These are phyloP conservation scores for Salmacisia buchloeana DNA, from an alignment of 1,284 basidiomycete genomes.

Conservation along the genomic window DNA sequence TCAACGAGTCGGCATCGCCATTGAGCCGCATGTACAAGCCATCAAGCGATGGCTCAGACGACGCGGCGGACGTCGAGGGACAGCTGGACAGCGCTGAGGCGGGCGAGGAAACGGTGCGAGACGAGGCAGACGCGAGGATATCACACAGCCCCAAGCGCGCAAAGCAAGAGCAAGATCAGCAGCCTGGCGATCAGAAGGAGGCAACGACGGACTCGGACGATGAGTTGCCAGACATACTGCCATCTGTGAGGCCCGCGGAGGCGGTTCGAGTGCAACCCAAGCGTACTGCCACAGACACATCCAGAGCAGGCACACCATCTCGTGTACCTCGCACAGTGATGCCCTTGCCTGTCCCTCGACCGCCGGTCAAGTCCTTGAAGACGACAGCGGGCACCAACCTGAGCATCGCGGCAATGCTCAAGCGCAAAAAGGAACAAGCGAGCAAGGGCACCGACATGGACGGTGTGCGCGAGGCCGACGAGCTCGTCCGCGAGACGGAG, in stretches of 20 bases:
- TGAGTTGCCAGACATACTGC: not conserved
- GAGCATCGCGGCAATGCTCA: constrained; percentile 1
- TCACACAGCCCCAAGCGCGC: not conserved
- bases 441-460: not conserved
- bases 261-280: not conserved
- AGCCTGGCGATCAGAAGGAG: not conserved
- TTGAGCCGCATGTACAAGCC: not conserved
- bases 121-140: not conserved
- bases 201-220: not conserved
- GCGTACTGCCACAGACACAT: not conserved
- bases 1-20: not conserved
- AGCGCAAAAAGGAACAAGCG: constrained; percentile 2
- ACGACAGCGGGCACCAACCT: not conserved
- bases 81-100: too few relatives aligned
- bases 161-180: not conserved
- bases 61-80: not conserved
- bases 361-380: too few relatives aligned
- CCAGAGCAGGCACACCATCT: not conserved
- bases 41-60: not conserved
- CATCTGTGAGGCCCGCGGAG: not conserved
- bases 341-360: too few relatives aligned
- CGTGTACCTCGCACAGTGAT: too few relatives aligned
- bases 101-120: too few relatives aligned
- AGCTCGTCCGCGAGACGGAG: not conserved
- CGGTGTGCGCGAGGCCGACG: not conserved